Evolutionary conservation across 352 stramenopile genomes (phyloP), one percentile per base, ranked within the genome.

Genomic region (Blastocystis sp.): DNA sequence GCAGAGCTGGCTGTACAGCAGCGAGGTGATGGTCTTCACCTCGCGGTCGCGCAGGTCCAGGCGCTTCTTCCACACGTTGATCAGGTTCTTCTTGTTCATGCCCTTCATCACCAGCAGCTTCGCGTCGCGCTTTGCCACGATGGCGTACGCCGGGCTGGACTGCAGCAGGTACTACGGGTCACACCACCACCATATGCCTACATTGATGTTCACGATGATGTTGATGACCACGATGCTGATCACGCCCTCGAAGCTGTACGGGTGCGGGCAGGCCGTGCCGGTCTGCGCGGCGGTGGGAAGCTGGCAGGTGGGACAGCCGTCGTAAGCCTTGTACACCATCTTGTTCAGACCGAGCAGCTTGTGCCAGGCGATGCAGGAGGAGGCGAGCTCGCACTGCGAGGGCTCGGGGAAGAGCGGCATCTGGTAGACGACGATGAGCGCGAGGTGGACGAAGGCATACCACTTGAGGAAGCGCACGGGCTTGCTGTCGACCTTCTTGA

Each of bases 201-300:
- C 71, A 11, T 54, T 59, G n/a, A 84, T 84, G 38, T 84, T 84
- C 57, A 84, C 74, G 61, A 84, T 68, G 54, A 84, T 84, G 60
- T 84, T 84, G 54, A 84, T 84, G 54, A 84, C 69, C 19, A 68
- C 74, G 48, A 84, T 84, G 45, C 74, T 84, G 3, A 84, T 54
- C 65, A 84, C 66, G 34, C 57, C 74, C 1, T 84, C 54, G 9
- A 84, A 34, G 6, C 52, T 21, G 34, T 84, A 84, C 6, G 74
- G 74, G 34, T 63, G 48, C 42, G 74, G 74, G 57, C 74, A 84
- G 7, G 17, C 21, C 1, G 74, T 69, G 24, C 34, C 28, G 0
- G 64, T 24, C 42, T 45, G 21, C 21, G 7, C 42, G 3, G 34
- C 21, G 4, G 2, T 1, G 19, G 11, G 57, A 24, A 34, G 17